These are phyloP conservation scores for Lactarius tabidus DNA, from an alignment of 768 basidiomycete genomes.

Conservation along the genomic window DNA sequence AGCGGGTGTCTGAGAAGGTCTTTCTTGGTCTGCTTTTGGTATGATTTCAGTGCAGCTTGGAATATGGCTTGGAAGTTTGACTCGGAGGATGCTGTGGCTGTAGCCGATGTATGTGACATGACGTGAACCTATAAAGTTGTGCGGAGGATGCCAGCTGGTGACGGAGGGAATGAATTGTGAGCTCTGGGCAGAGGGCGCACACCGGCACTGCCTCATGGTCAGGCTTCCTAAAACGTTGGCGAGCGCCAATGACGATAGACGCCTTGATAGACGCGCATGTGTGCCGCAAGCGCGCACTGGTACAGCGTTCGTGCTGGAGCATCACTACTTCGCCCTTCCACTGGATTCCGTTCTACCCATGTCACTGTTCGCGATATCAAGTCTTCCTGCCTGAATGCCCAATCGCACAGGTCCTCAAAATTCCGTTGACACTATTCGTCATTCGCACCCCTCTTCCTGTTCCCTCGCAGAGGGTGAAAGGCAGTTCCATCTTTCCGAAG, in stretches of 20 bases:
- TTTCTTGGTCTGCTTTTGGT: neutral
- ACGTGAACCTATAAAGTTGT: too few species aligned
- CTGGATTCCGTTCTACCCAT: constrained; percentile 57
- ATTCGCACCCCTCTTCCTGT: constrained; percentile 71
- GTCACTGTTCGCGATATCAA: constrained; percentile 87
- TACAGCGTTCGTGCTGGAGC: constrained; percentile 38
- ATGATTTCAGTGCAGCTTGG: neutral
- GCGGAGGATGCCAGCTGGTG: neutral
- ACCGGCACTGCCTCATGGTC: too few species aligned
- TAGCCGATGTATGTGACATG: neutral
- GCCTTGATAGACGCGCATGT: too few species aligned
- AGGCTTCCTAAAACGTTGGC: constrained; percentile 31
- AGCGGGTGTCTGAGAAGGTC: neutral
- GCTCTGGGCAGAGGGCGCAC: neutral
- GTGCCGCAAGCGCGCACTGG: too few species aligned
- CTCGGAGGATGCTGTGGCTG: neutral
- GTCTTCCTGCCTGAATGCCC: constrained; percentile 93
- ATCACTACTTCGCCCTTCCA: constrained; percentile 61
- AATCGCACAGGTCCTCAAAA: constrained; percentile 85
- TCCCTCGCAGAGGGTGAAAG: too few species aligned
- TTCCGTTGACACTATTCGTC: constrained; percentile 83
- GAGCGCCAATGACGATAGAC: too few species aligned
- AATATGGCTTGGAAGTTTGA: neutral
- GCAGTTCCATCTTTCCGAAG: too few species aligned
- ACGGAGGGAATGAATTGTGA: neutral